These are phyloP conservation scores for Suillus variegatus DNA, from an alignment of 768 basidiomycete species.

Conservation along the genomic window DNA sequence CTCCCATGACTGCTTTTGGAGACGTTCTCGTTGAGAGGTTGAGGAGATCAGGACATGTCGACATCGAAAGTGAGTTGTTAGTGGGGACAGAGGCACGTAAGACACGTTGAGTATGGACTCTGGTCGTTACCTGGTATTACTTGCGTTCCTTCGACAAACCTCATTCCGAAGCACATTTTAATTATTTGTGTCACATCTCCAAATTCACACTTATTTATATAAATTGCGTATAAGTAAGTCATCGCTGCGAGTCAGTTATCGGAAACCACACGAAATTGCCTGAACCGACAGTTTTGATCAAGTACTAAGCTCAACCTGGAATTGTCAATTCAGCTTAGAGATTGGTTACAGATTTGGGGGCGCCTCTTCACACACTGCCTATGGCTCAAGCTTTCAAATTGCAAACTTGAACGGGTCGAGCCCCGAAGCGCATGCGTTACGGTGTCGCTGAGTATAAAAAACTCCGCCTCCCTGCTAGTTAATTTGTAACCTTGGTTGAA, in stretches of 20 bases:
- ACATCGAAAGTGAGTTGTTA: constrained; percentile 54
- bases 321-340: background rate
- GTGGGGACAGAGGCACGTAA: constrained; percentile 14
- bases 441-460: background rate
- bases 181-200: background rate
- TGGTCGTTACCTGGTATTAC: background rate
- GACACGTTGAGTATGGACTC: constrained; percentile 6
- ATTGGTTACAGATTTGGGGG: background rate
- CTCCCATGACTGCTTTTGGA: constrained; percentile 82
- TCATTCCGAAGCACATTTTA: background rate
- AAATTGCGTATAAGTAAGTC: background rate
- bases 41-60: constrained; percentile 54
- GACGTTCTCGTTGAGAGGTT: constrained; percentile 72
- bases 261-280: background rate
- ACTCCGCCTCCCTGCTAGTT: background rate
- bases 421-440: no score
- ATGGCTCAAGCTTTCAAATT: no score
- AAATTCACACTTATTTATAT: background rate
- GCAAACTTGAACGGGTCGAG: no score
- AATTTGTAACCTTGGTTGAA: background rate
- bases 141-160: background rate
- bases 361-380: background rate
- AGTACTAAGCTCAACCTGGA: no score
- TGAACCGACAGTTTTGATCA: background rate
- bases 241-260: background rate